phyloP scores from a whole-genome alignment of 108 stramenopile genomes.

The Cyclotella sp. region DNA sequence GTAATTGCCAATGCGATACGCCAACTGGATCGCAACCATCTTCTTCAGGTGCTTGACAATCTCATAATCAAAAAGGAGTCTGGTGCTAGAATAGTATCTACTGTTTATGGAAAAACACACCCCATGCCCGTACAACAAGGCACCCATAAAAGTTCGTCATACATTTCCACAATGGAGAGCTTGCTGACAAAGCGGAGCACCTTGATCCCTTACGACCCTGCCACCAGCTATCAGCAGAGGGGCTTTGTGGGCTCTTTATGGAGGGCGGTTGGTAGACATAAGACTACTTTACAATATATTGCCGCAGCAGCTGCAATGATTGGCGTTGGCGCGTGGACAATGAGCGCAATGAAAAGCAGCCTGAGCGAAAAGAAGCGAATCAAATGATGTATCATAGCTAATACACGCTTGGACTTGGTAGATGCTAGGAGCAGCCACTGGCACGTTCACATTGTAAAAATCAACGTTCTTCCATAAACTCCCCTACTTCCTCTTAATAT shows the following conservation, averaged over 20 bases:
- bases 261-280: constrained; percentile 29
- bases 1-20: constrained; percentile 62
- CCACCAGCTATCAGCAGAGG: constrained; percentile 12
- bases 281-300: constrained; percentile 26
- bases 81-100: constrained; percentile 67
- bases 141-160: not conserved
- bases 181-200: constrained; percentile 36
- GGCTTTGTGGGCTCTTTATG: constrained; percentile 8
- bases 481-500: too few species aligned
- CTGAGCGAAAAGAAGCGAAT: constrained; percentile 29
- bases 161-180: constrained; percentile 19
- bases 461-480: too few species aligned
- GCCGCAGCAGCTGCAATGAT: constrained; percentile 39
- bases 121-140: constrained; percentile 49
- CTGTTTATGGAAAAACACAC: constrained; percentile 85
- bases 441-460: too few species aligned
- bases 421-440: too few species aligned
- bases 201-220: constrained; percentile 46
- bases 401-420: too few species aligned
- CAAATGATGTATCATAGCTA: not conserved
- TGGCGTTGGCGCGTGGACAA: constrained; percentile 30
- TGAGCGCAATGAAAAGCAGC: constrained; percentile 21
- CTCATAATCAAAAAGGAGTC: constrained; percentile 57
- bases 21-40: constrained; percentile 52
- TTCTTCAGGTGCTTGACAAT: constrained; percentile 68